phyloP scores from a whole-genome alignment of 345 rosid genomes.

The Reutealis trisperma region DNA sequence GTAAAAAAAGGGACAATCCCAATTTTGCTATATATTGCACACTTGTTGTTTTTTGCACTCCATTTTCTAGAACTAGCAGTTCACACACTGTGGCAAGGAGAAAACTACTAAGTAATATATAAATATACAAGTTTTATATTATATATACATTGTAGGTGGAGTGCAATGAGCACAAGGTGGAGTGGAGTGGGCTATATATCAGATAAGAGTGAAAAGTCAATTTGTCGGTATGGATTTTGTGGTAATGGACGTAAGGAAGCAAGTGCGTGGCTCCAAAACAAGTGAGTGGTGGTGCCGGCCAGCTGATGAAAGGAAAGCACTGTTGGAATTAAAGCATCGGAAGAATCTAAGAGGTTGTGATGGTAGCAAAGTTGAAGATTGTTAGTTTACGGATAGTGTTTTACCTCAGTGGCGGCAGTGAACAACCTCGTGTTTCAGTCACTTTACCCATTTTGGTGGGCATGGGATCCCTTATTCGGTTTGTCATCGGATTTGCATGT shows the following conservation, averaged over 20 bases:
- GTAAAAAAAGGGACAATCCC: neutral
- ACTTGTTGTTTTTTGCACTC: neutral
- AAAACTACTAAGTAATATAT: too few relatives aligned
- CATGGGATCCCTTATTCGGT: neutral
- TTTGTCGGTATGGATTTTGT: too few relatives aligned
- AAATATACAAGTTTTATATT: too few relatives aligned
- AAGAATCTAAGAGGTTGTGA: constrained; percentile 18
- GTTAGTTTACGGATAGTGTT: neutral
- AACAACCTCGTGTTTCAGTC: constrained; percentile 24
- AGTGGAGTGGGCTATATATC: constrained; percentile 4
- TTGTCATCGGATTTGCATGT: neutral
- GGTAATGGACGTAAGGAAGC: neutral
- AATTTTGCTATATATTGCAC: neutral
- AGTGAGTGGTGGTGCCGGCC: constrained; percentile 17
- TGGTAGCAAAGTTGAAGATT: neutral
- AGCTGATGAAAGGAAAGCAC: neutral
- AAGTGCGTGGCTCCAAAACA: constrained; percentile 8
- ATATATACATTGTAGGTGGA: constrained; percentile 20
- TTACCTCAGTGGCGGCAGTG: constrained; percentile 36
- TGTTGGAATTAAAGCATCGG: neutral
- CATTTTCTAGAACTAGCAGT: neutral
- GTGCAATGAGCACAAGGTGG: constrained; percentile 10
- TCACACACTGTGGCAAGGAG: too few relatives aligned
- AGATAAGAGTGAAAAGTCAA: too few relatives aligned
- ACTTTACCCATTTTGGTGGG: constrained; percentile 28